phyloP scores from a whole-genome alignment of 2,329 filamentous ascomycete genomes.

The Nannizziopsis barbatae region DNA sequence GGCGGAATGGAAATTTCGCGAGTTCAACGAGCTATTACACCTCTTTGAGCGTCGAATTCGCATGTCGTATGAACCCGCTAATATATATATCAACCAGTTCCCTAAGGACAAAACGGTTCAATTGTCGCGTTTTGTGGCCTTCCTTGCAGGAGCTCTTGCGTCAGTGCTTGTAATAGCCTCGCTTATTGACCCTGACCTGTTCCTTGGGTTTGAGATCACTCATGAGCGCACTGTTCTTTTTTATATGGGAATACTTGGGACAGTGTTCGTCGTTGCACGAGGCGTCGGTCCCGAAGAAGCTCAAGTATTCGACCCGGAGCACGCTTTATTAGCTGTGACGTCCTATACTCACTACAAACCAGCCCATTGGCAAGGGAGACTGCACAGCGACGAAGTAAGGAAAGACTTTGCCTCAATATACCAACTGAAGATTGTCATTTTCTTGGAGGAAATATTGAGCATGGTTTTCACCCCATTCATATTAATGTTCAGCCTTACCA shows the following conservation, averaged over 20 bases:
- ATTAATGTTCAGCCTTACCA: constrained; percentile 73
- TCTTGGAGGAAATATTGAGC: constrained; percentile 81
- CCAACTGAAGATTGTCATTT: constrained; percentile 83
- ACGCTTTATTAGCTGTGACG: constrained; percentile 76
- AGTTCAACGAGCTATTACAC: constrained; percentile 94
- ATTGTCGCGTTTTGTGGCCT: constrained; percentile 70
- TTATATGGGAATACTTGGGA: constrained; percentile 72
- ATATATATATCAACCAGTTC: constrained; percentile 87
- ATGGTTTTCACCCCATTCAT: constrained; percentile 88
- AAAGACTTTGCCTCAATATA: constrained; percentile 82
- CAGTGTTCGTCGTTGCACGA: constrained; percentile 70
- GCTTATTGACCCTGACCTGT: constrained; percentile 79
- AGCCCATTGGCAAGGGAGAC: constrained; percentile 70
- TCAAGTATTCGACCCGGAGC: constrained; percentile 82
- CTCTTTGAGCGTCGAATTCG: constrained; percentile 80
- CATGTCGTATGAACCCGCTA: constrained; percentile 90
- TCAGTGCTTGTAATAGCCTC: constrained; percentile 76
- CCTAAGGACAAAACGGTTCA: constrained; percentile 90
- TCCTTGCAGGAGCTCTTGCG: constrained; percentile 74
- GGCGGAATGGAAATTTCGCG: constrained; percentile 95
- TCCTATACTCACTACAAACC: constrained; percentile 89
- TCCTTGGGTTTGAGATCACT: constrained; percentile 84
- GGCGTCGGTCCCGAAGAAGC: constrained; percentile 81
- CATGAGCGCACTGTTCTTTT: constrained; percentile 80
- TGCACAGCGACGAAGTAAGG: constrained; percentile 93